These are phyloP conservation scores for Ehretia macrophylla DNA, from an alignment of 257 asterid species.

Conservation along the genomic window DNA sequence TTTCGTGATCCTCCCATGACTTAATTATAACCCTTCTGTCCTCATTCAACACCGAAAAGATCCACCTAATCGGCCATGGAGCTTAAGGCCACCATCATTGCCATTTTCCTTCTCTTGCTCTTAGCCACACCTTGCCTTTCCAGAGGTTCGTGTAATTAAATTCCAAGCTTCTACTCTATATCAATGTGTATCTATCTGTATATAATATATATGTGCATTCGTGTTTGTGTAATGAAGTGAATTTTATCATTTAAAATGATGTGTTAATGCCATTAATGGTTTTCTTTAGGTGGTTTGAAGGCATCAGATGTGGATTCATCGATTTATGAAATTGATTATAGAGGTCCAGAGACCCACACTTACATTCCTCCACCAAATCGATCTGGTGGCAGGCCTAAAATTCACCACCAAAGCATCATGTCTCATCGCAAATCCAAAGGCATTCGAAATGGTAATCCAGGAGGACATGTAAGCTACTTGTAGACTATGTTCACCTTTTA, in stretches of 20 bases:
- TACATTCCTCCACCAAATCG: conserved; percentile 41
- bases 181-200: not conserved
- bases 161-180: not conserved
- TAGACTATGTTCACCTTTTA: no score
- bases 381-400: conserved; percentile 17
- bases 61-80: no score
- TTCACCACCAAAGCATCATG: conserved; percentile 14
- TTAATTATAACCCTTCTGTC: not conserved
- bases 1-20: conserved; percentile 5
- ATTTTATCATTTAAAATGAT: not conserved
- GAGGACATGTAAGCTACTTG: conserved; percentile 18
- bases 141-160: conserved; percentile 21
- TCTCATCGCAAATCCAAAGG: conserved; percentile 22
- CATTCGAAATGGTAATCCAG: conserved; percentile 3
- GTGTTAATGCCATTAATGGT: not conserved
- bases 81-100: conserved; percentile 7
- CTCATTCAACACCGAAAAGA: not conserved
- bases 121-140: conserved; percentile 25
- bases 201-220: no score
- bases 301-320: conserved; percentile 20
- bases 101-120: conserved; percentile 23
- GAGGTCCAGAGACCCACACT: conserved; percentile 54
- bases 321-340: conserved; percentile 42
- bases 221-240: not conserved
- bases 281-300: conserved; percentile 5